Percentiles rank a stretch among this genome's conserved stretches.
Conservation (phyloP, 2,329 filamentous ascomycete genomes). For the Colletotrichum siamense region DNA sequence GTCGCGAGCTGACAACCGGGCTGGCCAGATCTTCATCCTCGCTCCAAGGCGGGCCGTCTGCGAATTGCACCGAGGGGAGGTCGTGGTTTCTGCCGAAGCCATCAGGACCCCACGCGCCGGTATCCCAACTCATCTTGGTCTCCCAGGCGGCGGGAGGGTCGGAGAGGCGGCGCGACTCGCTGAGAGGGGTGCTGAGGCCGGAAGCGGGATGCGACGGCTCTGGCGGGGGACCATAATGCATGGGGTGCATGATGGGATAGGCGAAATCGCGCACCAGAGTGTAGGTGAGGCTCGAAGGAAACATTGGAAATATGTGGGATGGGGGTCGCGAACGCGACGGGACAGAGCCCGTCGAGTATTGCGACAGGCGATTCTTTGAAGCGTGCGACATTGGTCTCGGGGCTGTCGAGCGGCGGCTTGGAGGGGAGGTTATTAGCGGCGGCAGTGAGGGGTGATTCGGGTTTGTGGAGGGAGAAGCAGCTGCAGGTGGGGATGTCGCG, state of each 20-base stretch:
- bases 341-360: slow-evolving; percentile 77
- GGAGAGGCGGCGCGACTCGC: slow-evolving; percentile 80
- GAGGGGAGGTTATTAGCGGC: slow-evolving; percentile 63
- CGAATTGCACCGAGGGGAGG: slow-evolving; percentile 82
- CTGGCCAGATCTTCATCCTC: slow-evolving; percentile 96
- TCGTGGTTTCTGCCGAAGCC: slow-evolving; percentile 65
- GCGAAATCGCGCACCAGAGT: slow-evolving; percentile 96
- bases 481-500: slow-evolving; percentile 57
- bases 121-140: slow-evolving; percentile 64
- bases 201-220: slow-evolving; percentile 75
- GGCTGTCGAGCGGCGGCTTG: slow-evolving; percentile 63
- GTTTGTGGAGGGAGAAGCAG: slow-evolving; percentile 49
- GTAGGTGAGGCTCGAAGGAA: slow-evolving; percentile 85
- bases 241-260: slow-evolving; percentile 79
- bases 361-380: slow-evolving; percentile 81
- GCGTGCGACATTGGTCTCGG: slow-evolving; percentile 77
- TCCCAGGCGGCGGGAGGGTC: slow-evolving; percentile 83
- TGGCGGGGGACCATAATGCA: slow-evolving; percentile 93
- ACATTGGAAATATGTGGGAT: slow-evolving; percentile 83
- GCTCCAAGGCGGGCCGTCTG: slow-evolving; percentile 89
- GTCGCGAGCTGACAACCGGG: slow-evolving; percentile 83
- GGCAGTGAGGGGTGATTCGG: slow-evolving; percentile 60
- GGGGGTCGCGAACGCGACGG: slow-evolving; percentile 76
- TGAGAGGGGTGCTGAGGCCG: slow-evolving; percentile 82
- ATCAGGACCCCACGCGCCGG: slow-evolving; percentile 52